Conservation (phyloP, 2,329 filamentous ascomycete genomes). For the Fusarium buxicola region DNA sequence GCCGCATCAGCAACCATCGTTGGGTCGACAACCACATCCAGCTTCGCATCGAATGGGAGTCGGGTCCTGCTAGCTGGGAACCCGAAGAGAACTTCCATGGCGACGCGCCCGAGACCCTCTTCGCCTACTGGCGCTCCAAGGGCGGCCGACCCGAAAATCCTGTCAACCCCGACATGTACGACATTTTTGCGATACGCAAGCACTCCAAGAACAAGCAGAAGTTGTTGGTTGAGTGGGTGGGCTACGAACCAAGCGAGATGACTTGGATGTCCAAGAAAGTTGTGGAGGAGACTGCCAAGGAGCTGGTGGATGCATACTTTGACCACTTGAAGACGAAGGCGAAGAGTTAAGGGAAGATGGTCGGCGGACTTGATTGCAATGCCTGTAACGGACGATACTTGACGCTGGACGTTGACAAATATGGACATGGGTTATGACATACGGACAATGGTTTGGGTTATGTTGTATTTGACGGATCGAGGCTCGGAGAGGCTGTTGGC, state of each 20-base stretch:
- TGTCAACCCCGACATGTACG: conserved; percentile 46
- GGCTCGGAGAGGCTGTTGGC: conserved; percentile 2
- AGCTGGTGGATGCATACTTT: conserved; percentile 47
- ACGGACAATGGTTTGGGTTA: conserved; percentile 19
- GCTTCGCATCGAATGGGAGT: conserved; percentile 49
- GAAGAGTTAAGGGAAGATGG: conserved; percentile 8
- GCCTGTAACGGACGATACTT: background rate
- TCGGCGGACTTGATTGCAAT: background rate
- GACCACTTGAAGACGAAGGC: conserved; percentile 17
- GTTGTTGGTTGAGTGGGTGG: conserved; percentile 53
- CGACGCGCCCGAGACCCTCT: conserved; percentile 48
- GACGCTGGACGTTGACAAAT: conserved; percentile 8
- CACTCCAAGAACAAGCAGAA: conserved; percentile 46
- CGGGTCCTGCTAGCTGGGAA: conserved; percentile 50
- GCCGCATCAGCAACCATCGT: conserved; percentile 44
- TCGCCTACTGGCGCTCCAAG: conserved; percentile 49
- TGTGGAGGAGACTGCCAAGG: conserved; percentile 45
- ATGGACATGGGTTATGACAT: background rate
- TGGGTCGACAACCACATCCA: conserved; percentile 47
- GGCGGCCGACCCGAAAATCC: conserved; percentile 51
- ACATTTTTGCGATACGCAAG: conserved; percentile 50
- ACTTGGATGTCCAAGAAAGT: conserved; percentile 47
- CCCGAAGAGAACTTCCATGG: conserved; percentile 49
- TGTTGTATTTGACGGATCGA: conserved; percentile 9
- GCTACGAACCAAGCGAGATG: conserved; percentile 45